Conservation (phyloP, 768 basidiomycete genomes). For the Termitomyces eurrhizus region DNA sequence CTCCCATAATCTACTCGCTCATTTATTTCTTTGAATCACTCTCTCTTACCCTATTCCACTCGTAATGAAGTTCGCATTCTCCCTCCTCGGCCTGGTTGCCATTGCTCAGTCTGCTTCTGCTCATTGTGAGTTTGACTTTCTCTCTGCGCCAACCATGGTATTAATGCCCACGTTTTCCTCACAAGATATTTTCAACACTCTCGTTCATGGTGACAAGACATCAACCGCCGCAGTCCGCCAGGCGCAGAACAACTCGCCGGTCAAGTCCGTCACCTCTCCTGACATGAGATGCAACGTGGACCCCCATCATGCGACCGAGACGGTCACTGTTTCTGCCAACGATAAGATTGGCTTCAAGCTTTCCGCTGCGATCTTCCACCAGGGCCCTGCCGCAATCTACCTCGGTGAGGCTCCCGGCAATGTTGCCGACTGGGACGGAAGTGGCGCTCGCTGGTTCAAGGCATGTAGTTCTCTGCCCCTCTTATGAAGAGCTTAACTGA, state of each 20-base stretch:
- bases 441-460: conserved; percentile 38
- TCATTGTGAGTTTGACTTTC: conserved; percentile 7
- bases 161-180: neutral
- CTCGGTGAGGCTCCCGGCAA: conserved; percentile 35
- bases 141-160: neutral
- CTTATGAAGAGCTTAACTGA: neutral
- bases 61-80: conserved; percentile 21
- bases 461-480: conserved; percentile 14
- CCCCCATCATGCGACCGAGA: conserved; percentile 26
- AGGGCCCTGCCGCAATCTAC: conserved; percentile 37
- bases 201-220: conserved; percentile 21
- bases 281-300: conserved; percentile 37
- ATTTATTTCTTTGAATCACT: neutral
- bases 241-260: conserved; percentile 36
- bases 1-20: neutral
- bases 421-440: conserved; percentile 35
- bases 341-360: conserved; percentile 26
- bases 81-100: conserved; percentile 18
- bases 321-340: conserved; percentile 32
- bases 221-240: conserved; percentile 30
- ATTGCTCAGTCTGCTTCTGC: conserved; percentile 14
- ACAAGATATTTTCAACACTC: conserved; percentile 28
- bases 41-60: neutral
- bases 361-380: conserved; percentile 32
- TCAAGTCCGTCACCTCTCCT: conserved; percentile 32